Evolutionary conservation across 2,329 filamentous ascomycete genomes (phyloP), one percentile per base, ranked within the genome.

Genomic region (Seiridium unicorne): DNA sequence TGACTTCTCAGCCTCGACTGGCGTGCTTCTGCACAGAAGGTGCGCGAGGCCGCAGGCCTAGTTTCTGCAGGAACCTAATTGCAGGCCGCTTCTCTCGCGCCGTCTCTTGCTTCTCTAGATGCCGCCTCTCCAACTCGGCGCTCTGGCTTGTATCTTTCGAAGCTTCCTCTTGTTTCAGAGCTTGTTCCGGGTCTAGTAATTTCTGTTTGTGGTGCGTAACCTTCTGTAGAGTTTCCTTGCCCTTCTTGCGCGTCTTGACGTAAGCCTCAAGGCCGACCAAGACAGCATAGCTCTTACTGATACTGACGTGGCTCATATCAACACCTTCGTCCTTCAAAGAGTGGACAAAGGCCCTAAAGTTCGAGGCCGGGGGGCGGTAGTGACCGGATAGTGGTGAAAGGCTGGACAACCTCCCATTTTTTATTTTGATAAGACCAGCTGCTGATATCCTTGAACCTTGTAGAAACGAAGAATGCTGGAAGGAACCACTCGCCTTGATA

Each of bases 381-480:
- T 97, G 93, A 0, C 93, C 93, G 67, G 85, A 89, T 1, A 86
- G 75, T 2, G 84, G 92, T 3, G 89, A 91, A 7, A 96, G 79
- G 55, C 87, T 88, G 2, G 84, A 81, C n/a, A 97, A 73, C 36
- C 90, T 85, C 1, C 93, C 93, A 65, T 93, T 81, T 70, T 92
- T 92, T 70, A 97, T 88, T 72, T 91, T 93, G 71, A 97, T 92
- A 34, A 94, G 79, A 0, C 93, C 93, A 3, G 93, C 93, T 0
- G 93, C 89, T 0, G 88, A 86, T 57, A 97, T 93, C 10, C 93
- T 86, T 8, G 88, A 84, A 32, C 93, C 93, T 63, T 93, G 90
- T 1, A 97, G 81, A 69, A 97, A 97, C 0, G 91, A 95, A 10
- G 89, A 93, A 74, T 97, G 93, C 69, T 97, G 93, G 69, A 97